Evolutionary conservation across 495 filamentous ascomycete genomes (phyloP).

Genomic region (Aspergillus indologenus): DNA sequence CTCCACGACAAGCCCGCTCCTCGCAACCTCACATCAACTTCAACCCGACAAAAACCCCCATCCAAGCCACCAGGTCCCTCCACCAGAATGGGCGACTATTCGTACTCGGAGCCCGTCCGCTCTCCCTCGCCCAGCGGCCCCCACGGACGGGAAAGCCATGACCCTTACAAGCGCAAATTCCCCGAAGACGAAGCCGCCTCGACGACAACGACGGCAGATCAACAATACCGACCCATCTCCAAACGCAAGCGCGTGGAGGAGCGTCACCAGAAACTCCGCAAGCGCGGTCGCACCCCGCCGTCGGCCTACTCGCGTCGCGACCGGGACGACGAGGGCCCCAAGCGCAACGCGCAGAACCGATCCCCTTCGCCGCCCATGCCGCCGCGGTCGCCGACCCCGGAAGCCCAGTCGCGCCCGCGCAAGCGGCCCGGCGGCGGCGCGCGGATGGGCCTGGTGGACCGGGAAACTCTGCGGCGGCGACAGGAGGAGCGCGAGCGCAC

Average conservation of each 20-base stretch:
- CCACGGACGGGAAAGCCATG: constrained; percentile 10
- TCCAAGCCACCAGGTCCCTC: neutral
- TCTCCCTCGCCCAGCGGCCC: neutral
- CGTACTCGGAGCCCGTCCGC: neutral
- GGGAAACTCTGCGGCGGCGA: constrained; percentile 64
- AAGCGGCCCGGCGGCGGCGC: constrained; percentile 85
- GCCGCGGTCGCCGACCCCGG: constrained; percentile 39
- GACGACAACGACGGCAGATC: constrained; percentile 4
- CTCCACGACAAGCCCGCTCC: constrained; percentile 7
- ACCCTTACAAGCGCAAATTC: constrained; percentile 27
- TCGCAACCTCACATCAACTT: constrained; percentile 2
- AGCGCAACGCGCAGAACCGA: constrained; percentile 26
- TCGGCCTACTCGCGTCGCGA: constrained; percentile 45
- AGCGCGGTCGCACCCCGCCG: constrained; percentile 37
- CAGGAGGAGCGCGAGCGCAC: constrained; percentile 64
- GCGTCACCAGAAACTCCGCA: constrained; percentile 40
- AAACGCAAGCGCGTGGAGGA: constrained; percentile 47
- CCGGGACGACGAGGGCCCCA: constrained; percentile 22
- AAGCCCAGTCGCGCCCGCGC: constrained; percentile 58
- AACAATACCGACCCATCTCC: constrained; percentile 26
- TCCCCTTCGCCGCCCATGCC: constrained; percentile 37
- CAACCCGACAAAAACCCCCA: neutral
- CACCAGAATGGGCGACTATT: constrained; percentile 4
- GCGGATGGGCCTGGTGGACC: constrained; percentile 67
- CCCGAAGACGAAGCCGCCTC: constrained; percentile 23